phyloP scores from a whole-genome alignment of 345 rosid genomes.

The Sonneratia alba region DNA sequence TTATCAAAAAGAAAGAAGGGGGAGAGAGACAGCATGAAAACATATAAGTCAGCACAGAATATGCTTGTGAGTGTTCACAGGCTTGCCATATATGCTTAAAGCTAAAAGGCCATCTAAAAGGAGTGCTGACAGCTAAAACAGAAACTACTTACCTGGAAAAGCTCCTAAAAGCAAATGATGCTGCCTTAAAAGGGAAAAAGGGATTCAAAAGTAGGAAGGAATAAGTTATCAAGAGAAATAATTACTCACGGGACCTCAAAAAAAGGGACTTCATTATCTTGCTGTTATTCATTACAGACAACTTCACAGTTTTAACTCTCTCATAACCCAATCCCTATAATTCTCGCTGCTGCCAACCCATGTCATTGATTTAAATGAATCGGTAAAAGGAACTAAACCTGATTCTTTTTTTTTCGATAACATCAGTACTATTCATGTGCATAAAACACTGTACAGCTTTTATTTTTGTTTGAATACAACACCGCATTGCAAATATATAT shows the following conservation, averaged over 20 bases:
- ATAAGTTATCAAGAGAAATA: neutral
- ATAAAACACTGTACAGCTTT: no score
- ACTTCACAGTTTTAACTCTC: no score
- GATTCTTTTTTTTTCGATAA: no score
- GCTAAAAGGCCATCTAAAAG: neutral
- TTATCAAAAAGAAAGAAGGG: neutral
- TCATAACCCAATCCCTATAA: no score
- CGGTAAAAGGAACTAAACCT: no score
- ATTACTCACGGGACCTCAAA: neutral
- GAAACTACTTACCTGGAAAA: neutral
- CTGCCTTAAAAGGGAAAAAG: neutral
- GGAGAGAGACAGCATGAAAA: neutral
- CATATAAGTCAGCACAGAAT: neutral
- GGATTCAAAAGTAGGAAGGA: neutral
- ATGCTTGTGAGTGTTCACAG: neutral
- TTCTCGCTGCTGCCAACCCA: no score
- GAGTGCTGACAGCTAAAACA: neutral
- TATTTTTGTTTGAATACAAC: no score
- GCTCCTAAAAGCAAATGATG: neutral
- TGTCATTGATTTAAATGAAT: no score
- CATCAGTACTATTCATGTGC: no score
- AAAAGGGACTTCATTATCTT: neutral
- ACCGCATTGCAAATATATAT: no score
- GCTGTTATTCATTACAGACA: neutral
- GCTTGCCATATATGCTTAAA: neutral